A percentile compares a stretch with the other conserved stretches of the same genome.
Conservation (phyloP, 352 stramenopile species). For the Phytophthora cactorum region DNA sequence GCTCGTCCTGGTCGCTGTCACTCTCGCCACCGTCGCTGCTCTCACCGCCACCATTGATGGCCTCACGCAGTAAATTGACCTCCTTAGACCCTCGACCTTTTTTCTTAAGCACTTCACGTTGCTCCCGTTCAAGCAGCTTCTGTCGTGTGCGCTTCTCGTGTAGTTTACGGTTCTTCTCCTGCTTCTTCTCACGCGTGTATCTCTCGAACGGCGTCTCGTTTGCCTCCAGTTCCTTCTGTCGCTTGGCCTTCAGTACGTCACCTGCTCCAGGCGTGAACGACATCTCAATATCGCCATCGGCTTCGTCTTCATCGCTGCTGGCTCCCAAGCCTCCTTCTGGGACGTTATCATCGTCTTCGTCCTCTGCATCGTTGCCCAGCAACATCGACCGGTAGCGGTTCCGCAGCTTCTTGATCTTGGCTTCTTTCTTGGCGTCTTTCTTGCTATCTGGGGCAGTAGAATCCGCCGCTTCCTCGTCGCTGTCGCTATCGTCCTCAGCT, state of each 20-base stretch:
- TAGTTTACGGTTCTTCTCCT: conserved; percentile 85
- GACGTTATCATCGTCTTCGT: conserved; percentile 57
- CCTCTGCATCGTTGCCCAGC: conserved; percentile 73
- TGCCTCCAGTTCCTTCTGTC: conserved; percentile 74
- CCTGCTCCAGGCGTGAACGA: conserved; percentile 74
- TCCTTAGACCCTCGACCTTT: conserved; percentile 55
- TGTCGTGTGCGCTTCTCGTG: conserved; percentile 74
- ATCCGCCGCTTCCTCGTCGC: conserved; percentile 29
- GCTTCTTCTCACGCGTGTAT: conserved; percentile 87
- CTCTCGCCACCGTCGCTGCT: conserved; percentile 34
- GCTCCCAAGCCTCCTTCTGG: conserved; percentile 25
- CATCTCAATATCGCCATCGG: conserved; percentile 81
- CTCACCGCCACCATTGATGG: conserved; percentile 50
- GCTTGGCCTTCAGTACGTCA: conserved; percentile 79
- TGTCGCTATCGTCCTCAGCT: conserved; percentile 52
- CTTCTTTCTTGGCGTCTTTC: conserved; percentile 61
- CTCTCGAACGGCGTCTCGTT: conserved; percentile 87
- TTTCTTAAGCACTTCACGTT: conserved; percentile 73
- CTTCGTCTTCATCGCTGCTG: conserved; percentile 42
- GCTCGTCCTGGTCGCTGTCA: conserved; percentile 54
- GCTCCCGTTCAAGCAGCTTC: conserved; percentile 69
- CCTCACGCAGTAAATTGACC: conserved; percentile 62
- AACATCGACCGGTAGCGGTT: conserved; percentile 84
- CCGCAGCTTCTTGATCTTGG: conserved; percentile 82
- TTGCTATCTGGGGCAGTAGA: conserved; percentile 34